Evolutionary conservation across 805 yeast genomes (phyloP), one percentile per base, ranked within the genome.

Genomic region (Sugiyamaella americana): DNA sequence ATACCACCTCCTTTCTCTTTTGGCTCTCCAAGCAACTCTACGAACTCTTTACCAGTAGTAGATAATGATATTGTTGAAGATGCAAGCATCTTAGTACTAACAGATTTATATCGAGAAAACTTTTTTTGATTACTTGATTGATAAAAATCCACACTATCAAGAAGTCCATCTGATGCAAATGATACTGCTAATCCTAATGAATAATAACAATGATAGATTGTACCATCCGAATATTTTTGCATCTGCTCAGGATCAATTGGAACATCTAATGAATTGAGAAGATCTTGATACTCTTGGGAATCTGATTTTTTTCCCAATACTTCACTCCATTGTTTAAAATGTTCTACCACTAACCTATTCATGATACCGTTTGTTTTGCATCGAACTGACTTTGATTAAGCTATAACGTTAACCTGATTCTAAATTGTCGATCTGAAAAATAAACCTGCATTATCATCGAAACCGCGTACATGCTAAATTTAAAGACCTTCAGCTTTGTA

Each of bases 1-100:
- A 56, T 29, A 0, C 74, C 74, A n/a, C 73, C 73, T 2, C 72
- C 73, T 51, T 70, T 70, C 41, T 68, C 69, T 11, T 48, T 10
- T 0, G 74, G 74, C 46, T 70, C 74, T 1, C 73, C 73, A 44
- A 65, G 61, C 34, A 18, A 48, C 18, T 55, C 57, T 3, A 70
- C 64, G 2, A 70, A 45, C 2, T 55, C 51, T 41, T 53, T 56
- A 1, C 67, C 73, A 0, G 66, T 64, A 3, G 50, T 41, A 1
- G 43, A 40, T 1, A 42, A 16, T 1, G 43, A 39, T 2, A 67
- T 30, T 2, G 47, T 52, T 1, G 57, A 53, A 0, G 67, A 65
- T 3, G 18, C 40, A 2, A 58, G 36, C 5, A 45, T 17, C 1
- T 22, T 6, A 1, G 50, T 47, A 2, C 39, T 38, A 1, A 58